These are phyloP conservation scores for Corymbia calophylla DNA, from an alignment of 441 rosid species.

Conservation along the genomic window DNA sequence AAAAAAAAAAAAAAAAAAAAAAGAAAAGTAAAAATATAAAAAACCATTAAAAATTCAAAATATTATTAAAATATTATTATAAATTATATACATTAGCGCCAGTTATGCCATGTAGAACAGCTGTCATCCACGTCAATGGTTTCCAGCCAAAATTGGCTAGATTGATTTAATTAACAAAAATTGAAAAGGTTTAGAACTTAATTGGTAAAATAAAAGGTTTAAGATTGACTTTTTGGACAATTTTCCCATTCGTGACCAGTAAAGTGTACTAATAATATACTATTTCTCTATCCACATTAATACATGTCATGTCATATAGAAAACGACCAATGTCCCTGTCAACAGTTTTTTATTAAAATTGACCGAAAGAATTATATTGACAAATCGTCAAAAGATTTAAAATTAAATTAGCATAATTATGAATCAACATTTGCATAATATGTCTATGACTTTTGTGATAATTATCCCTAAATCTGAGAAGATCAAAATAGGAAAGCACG, in stretches of 20 bases:
- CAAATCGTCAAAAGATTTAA: too few species aligned
- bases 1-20: too few species aligned
- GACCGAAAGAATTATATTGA: too few species aligned
- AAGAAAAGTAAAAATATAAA: too few species aligned
- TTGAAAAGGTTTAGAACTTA: neutral
- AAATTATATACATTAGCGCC: too few species aligned
- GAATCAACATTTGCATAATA: accelerated
- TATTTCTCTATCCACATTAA: too few species aligned
- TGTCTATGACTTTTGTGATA: neutral
- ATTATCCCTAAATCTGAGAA: neutral
- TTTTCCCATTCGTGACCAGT: too few species aligned
- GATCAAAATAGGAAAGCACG: neutral
- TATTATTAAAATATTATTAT: too few species aligned
- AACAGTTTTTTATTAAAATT: too few species aligned
- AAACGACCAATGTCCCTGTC: accelerated
- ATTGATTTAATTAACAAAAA: neutral
- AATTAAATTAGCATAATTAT: neutral
- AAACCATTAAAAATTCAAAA: too few species aligned
- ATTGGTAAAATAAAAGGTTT: neutral
- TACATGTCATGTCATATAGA: accelerated
- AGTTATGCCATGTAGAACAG: too few species aligned
- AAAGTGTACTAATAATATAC: too few species aligned
- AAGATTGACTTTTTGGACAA: neutral
- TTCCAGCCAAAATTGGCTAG: neutral
- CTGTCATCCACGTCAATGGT: neutral